These are phyloP conservation scores for Dactylellina leptospora DNA, from an alignment of 2,329 filamentous ascomycete genomes.

Conservation along the genomic window DNA sequence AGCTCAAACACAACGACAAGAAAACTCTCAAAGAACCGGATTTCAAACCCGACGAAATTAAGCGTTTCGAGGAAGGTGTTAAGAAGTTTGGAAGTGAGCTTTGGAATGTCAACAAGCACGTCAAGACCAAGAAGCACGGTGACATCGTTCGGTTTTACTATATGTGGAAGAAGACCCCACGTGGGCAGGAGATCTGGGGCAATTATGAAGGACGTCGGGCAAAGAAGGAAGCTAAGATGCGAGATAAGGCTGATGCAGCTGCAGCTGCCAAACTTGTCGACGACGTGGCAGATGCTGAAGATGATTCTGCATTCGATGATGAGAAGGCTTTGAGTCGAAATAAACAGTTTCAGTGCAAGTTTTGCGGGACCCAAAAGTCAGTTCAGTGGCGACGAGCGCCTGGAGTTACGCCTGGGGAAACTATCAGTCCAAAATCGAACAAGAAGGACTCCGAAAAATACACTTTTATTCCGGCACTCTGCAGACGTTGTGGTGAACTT, in stretches of 20 bases:
- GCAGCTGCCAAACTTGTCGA: slow-evolving; percentile 77
- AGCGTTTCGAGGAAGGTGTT: slow-evolving; percentile 91
- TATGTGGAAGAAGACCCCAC: slow-evolving; percentile 93
- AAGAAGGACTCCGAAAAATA: slow-evolving; percentile 76
- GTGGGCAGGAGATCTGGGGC: slow-evolving; percentile 88
- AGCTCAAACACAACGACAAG: slow-evolving; percentile 73
- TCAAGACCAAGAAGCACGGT: slow-evolving; percentile 80
- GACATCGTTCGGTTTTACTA: slow-evolving; percentile 94
- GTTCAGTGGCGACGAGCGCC: slow-evolving; percentile 93
- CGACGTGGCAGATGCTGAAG: slow-evolving; percentile 88
- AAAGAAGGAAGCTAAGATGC: slow-evolving; percentile 79
- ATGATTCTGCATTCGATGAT: slow-evolving; percentile 94
- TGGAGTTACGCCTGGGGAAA: slow-evolving; percentile 74
- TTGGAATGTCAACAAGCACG: slow-evolving; percentile 80
- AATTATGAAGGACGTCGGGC: slow-evolving; percentile 86
- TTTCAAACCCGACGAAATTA: slow-evolving; percentile 78
- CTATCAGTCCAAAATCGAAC: slow-evolving; percentile 69
- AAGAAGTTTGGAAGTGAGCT: slow-evolving; percentile 91
- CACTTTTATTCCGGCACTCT: slow-evolving; percentile 81
- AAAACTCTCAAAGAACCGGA: slow-evolving; percentile 84
- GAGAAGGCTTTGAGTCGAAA: slow-evolving; percentile 83
- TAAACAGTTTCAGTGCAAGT: slow-evolving; percentile 89
- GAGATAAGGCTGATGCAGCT: slow-evolving; percentile 70
- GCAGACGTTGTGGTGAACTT: slow-evolving; percentile 85
- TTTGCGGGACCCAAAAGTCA: slow-evolving; percentile 81